A percentile compares a stretch with the other conserved stretches of the same genome.
These are phyloP conservation scores for Vigna angularis DNA, from an alignment of 306 rosid genomes.

Conservation along the genomic window DNA sequence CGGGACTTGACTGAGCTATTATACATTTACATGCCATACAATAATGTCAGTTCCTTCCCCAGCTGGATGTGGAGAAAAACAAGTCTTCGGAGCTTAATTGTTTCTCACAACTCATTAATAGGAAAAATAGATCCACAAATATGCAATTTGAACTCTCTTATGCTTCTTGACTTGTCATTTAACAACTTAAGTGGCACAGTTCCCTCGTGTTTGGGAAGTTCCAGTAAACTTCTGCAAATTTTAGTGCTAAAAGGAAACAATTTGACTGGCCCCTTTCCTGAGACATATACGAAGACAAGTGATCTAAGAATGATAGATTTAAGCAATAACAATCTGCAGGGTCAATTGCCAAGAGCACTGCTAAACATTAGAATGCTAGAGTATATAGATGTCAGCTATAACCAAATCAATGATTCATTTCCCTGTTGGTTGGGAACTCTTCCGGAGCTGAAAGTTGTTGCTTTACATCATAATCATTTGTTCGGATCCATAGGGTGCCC, in stretches of 20 bases:
- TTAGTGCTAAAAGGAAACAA: slow-evolving; percentile 4
- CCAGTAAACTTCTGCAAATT: neutral
- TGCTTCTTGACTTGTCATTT: slow-evolving; percentile 32
- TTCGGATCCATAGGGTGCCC: slow-evolving; percentile 25
- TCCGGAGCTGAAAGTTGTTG: slow-evolving; percentile 33
- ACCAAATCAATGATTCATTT: slow-evolving; percentile 46
- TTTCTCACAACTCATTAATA: neutral
- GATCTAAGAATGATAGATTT: neutral
- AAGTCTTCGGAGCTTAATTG: neutral
- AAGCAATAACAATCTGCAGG: slow-evolving; percentile 41
- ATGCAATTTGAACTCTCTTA: slow-evolving; percentile 39
- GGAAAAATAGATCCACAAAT: slow-evolving; percentile 40
- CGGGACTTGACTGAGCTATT: neutral
- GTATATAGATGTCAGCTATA: slow-evolving; percentile 24
- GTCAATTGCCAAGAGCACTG: slow-evolving; percentile 50
- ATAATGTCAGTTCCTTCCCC: slow-evolving; percentile 22
- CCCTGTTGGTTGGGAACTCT: slow-evolving; percentile 55
- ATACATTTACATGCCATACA: neutral
- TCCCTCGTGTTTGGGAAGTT: slow-evolving; percentile 43
- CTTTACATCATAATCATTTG: neutral
- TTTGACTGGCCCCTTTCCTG: slow-evolving; percentile 33
- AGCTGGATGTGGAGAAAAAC: slow-evolving; percentile 28
- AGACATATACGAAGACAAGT: slow-evolving; percentile 1
- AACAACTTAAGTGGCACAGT: slow-evolving; percentile 11
- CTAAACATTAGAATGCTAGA: slow-evolving; percentile 30